These are phyloP conservation scores for Euphorbia celastroides DNA, from an alignment of 441 rosid genomes.

Conservation along the genomic window DNA sequence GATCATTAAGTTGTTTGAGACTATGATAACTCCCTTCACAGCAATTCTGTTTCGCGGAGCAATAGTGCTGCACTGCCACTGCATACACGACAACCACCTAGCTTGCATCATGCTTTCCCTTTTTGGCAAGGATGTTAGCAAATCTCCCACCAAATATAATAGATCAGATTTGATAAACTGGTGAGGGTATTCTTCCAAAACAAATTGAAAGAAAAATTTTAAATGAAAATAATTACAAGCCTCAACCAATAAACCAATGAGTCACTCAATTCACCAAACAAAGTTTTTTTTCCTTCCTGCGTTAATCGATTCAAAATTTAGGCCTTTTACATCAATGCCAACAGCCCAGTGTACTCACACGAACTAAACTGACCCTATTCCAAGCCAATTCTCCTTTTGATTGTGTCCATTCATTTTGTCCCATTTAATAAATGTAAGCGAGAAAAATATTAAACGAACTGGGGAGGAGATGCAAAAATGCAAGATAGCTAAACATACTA, in stretches of 20 bases:
- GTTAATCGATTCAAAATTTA: background rate
- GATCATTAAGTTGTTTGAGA: background rate
- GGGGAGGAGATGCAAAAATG: background rate
- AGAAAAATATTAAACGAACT: no score
- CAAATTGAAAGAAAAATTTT: background rate
- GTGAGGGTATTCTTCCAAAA: background rate
- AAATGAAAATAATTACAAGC: background rate
- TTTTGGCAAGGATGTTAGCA: background rate
- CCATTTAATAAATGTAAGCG: no score
- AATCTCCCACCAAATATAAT: background rate
- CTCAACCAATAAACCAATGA: background rate
- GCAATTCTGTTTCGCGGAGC: background rate
- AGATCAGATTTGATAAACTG: background rate
- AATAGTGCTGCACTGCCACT: background rate
- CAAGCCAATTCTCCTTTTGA: no score
- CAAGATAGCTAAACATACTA: background rate
- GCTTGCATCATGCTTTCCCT: background rate
- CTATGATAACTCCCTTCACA: background rate
- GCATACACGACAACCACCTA: background rate
- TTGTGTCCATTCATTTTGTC: no score
- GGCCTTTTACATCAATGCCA: no score
- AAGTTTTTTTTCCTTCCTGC: background rate
- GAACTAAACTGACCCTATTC: no score
- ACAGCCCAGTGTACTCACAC: no score
- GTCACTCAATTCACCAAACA: background rate